Conservation (phyloP, 1,284 basidiomycete species). For the Anthracocystis walkeri region DNA sequence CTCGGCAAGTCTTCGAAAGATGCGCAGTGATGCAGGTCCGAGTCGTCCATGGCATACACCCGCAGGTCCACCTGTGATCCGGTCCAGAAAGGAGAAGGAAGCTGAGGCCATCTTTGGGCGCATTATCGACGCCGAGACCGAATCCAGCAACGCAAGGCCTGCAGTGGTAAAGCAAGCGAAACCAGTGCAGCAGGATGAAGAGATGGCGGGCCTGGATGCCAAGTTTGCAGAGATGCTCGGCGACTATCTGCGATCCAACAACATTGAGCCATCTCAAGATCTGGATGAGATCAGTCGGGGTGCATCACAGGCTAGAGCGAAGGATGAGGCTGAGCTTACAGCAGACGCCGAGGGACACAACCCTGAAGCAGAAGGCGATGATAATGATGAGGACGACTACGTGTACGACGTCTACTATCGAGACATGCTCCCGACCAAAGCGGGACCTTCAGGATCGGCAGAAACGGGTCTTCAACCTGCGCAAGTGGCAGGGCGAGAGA, state of each 20-base stretch:
- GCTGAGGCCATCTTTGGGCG: conserved; percentile 52
- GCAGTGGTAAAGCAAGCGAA: not conserved
- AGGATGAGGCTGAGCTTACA: not conserved
- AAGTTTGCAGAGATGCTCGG: conserved; percentile 59
- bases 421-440: conserved; percentile 46
- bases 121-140: conserved; percentile 50
- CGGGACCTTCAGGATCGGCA: conserved; percentile 37
- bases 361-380: conserved; percentile 6
- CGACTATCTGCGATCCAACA: conserved; percentile 50
- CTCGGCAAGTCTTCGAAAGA: conserved; percentile 43
- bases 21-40: conserved; percentile 26
- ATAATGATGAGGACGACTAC: conserved; percentile 54
- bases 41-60: conserved; percentile 35
- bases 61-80: conserved; percentile 38
- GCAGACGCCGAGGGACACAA: not conserved
- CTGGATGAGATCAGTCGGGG: conserved; percentile 31
- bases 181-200: conserved; percentile 21
- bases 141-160: conserved; percentile 7
- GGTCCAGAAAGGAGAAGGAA: conserved; percentile 46
- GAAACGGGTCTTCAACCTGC: conserved; percentile 41
- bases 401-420: conserved; percentile 68
- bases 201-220: conserved; percentile 53
- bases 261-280: conserved; percentile 48
- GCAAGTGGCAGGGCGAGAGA: conserved; percentile 47
- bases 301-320: conserved; percentile 14